phyloP scores from a whole-genome alignment of 176 grass and related monocot species.

The Hordeum marinum region DNA sequence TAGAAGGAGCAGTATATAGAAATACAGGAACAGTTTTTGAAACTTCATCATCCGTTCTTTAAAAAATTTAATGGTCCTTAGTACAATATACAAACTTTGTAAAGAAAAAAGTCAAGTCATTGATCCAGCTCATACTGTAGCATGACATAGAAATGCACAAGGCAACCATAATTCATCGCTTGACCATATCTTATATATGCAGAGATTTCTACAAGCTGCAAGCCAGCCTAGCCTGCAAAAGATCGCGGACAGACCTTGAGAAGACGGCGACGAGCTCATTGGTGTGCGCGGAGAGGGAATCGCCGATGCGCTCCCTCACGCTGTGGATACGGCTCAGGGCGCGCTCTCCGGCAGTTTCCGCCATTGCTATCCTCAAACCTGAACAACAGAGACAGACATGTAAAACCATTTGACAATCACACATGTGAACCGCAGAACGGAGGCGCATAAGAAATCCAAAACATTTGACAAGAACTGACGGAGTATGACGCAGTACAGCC shows the following conservation, averaged over 20 bases:
- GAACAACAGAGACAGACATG: neutral
- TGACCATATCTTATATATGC: neutral
- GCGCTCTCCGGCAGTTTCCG: constrained; percentile 48
- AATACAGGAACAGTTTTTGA: neutral
- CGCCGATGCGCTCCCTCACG: constrained; percentile 76
- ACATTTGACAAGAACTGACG: neutral
- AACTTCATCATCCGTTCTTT: neutral
- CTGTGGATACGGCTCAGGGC: constrained; percentile 85
- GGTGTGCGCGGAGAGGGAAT: constrained; percentile 79
- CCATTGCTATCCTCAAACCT: constrained; percentile 55
- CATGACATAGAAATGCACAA: neutral
- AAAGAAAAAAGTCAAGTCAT: neutral
- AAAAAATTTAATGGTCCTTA: neutral
- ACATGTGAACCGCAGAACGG: neutral
- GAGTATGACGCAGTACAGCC: neutral
- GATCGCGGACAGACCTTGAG: constrained; percentile 63
- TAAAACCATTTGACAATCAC: neutral
- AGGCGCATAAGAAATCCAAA: too few species aligned
- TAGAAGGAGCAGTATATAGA: neutral
- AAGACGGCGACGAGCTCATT: constrained; percentile 96
- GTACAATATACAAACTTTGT: neutral
- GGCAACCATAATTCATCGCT: neutral
- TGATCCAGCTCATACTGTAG: neutral
- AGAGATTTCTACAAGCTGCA: neutral
- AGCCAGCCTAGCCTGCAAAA: neutral